Conservation (phyloP, 345 rosid species). For the Gossypium turneri region DNA sequence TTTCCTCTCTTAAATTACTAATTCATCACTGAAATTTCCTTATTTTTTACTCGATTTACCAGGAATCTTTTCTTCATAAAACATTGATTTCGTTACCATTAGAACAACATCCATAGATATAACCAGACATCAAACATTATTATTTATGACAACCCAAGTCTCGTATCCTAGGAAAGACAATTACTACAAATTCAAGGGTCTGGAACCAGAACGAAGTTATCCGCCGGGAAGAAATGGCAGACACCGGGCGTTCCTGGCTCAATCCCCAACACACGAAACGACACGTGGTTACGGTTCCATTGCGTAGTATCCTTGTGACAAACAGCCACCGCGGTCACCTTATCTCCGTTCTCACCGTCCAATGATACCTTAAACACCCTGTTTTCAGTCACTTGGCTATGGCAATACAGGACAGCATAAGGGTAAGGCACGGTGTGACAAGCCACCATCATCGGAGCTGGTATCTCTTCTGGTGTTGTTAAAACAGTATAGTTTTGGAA, state of each 20-base stretch:
- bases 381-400: conserved; percentile 28
- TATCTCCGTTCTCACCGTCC: conserved; percentile 38
- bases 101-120: neutral
- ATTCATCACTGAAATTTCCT: too few species aligned
- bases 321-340: conserved; percentile 33
- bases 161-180: neutral
- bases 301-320: conserved; percentile 53
- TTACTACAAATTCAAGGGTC: neutral
- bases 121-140: neutral
- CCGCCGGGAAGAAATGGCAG: conserved; percentile 47
- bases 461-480: conserved; percentile 24
- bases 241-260: conserved; percentile 34
- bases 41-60: too few species aligned
- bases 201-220: conserved; percentile 36
- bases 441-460: conserved; percentile 31
- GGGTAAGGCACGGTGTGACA: conserved; percentile 42
- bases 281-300: conserved; percentile 32
- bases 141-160: neutral
- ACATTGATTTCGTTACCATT: too few species aligned
- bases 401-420: conserved; percentile 39
- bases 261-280: conserved; percentile 31
- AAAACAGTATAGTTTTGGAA: conserved; percentile 36
- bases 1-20: too few species aligned
- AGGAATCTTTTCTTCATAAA: too few species aligned
- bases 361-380: conserved; percentile 31